Conservation (phyloP, 768 basidiomycete species). For the Lactarius hatsudake region DNA sequence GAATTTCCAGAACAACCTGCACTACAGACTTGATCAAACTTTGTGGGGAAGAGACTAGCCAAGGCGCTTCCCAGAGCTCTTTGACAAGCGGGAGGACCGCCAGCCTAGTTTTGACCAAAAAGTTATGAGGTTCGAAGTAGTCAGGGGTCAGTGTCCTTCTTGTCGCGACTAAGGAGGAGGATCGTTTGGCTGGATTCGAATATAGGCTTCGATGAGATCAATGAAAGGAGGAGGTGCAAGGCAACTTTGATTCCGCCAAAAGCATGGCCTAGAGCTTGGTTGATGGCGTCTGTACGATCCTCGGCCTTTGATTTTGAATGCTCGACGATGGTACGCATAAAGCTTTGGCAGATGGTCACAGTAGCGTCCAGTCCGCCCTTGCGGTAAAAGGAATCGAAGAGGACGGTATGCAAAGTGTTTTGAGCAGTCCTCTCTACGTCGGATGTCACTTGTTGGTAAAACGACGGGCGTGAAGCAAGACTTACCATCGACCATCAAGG, state of each 20-base stretch:
- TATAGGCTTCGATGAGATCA: slow-evolving; percentile 76
- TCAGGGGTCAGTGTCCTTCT: slow-evolving; percentile 71
- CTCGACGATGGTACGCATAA: slow-evolving; percentile 56
- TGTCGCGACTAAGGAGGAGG: slow-evolving; percentile 69
- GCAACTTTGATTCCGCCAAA: slow-evolving; percentile 81
- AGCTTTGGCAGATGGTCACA: slow-evolving; percentile 52
- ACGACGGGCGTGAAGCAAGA: slow-evolving; percentile 4
- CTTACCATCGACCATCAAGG: slow-evolving; percentile 60
- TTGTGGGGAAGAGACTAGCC: slow-evolving; percentile 76
- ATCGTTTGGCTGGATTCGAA: slow-evolving; percentile 84
- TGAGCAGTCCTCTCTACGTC: slow-evolving; percentile 68
- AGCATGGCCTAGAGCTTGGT: slow-evolving; percentile 70
- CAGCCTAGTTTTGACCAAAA: slow-evolving; percentile 78
- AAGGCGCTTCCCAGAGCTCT: slow-evolving; percentile 76
- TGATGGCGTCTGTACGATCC: slow-evolving; percentile 53
- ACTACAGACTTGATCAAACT: slow-evolving; percentile 74
- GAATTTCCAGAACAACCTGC: slow-evolving; percentile 73
- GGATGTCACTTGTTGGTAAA: slow-evolving; percentile 17
- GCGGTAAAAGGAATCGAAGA: slow-evolving; percentile 71
- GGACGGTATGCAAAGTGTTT: slow-evolving; percentile 76
- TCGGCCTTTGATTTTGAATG: slow-evolving; percentile 50
- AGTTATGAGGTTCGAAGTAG: slow-evolving; percentile 83
- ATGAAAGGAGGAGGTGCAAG: slow-evolving; percentile 68
- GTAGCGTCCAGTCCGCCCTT: slow-evolving; percentile 68
- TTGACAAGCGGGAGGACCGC: slow-evolving; percentile 64